A percentile compares a stretch with the other conserved stretches of the same genome.
Conservation (phyloP, 441 rosid genomes). For the Jatropha podagrica region DNA sequence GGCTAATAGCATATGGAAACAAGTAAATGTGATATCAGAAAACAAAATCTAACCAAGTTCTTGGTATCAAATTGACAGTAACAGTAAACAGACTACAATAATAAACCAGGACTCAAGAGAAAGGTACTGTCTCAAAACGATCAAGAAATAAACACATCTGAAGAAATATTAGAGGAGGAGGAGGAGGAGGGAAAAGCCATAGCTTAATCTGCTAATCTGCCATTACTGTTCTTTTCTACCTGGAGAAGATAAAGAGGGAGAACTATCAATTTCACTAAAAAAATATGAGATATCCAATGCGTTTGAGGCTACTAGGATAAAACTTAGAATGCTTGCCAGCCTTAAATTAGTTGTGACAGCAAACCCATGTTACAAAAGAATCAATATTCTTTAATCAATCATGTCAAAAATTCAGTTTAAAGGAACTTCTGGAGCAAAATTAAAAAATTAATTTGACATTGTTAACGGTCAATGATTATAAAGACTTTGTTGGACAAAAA, state of each 20-base stretch:
- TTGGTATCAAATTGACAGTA: constrained; percentile 3
- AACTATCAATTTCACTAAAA: neutral
- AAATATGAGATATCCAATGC: too few relatives aligned
- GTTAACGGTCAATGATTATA: neutral
- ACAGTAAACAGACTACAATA: neutral
- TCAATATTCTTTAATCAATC: too few relatives aligned
- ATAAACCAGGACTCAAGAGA: neutral
- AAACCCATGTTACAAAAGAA: too few relatives aligned
- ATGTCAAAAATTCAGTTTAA: too few relatives aligned
- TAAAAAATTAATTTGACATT: too few relatives aligned
- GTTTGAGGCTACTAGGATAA: too few relatives aligned
- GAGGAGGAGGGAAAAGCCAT: neutral
- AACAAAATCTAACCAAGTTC: neutral
- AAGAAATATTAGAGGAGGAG: neutral
- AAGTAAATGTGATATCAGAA: constrained; percentile 14
- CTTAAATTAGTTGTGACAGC: too few relatives aligned
- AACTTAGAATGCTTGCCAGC: too few relatives aligned
- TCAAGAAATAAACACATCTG: neutral
- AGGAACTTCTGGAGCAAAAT: too few relatives aligned
- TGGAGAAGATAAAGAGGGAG: constrained; percentile 1
- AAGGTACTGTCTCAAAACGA: too few relatives aligned
- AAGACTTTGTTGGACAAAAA: neutral
- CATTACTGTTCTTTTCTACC: too few relatives aligned
- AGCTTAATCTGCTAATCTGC: neutral
- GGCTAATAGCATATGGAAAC: constrained; percentile 44